Percentiles rank a stretch among this genome's conserved stretches.
These are phyloP conservation scores for Ustilago loliicola DNA, from an alignment of 1,284 basidiomycete genomes.

Conservation along the genomic window DNA sequence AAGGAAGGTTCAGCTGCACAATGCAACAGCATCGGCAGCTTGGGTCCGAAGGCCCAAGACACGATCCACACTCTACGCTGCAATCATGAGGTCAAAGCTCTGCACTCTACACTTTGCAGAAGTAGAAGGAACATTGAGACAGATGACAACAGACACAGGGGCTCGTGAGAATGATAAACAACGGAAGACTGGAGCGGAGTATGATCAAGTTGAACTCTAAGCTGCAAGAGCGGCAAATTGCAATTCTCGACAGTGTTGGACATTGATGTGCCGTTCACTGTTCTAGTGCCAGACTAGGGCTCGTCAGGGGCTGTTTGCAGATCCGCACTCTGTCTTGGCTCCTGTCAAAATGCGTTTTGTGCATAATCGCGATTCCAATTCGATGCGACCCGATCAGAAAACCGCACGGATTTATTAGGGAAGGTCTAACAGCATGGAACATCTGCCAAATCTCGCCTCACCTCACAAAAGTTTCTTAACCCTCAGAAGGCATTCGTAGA, in stretches of 20 bases:
- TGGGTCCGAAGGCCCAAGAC: neutral
- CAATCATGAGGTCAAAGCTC: constrained; percentile 5
- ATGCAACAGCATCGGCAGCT: neutral
- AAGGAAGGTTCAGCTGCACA: constrained; percentile 3
- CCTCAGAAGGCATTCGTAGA: too few species aligned
- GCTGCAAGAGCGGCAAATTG: constrained; percentile 16
- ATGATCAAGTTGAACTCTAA: constrained; percentile 16
- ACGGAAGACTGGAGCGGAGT: constrained; percentile 20
- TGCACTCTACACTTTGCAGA: neutral
- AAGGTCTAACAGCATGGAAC: neutral
- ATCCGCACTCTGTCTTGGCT: constrained; percentile 5
- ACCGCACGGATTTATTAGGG: neutral
- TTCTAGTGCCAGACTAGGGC: constrained; percentile 5
- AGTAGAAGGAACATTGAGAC: neutral
- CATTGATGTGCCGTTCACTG: neutral
- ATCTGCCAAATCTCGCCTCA: neutral
- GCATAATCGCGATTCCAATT: constrained; percentile 27
- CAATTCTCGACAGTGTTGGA: neutral
- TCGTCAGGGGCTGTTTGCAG: constrained; percentile 16
- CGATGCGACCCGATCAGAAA: neutral
- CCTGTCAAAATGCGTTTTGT: constrained; percentile 30
- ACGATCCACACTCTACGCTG: constrained; percentile 7
- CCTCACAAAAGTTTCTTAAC: too few species aligned
- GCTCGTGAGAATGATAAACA: constrained; percentile 17
- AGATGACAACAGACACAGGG: constrained; percentile 19